A percentile compares a stretch with the other conserved stretches of the same genome.
These are phyloP conservation scores for Aureobasidium sp. DNA, from an alignment of 2,329 filamentous ascomycete genomes.

Conservation along the genomic window DNA sequence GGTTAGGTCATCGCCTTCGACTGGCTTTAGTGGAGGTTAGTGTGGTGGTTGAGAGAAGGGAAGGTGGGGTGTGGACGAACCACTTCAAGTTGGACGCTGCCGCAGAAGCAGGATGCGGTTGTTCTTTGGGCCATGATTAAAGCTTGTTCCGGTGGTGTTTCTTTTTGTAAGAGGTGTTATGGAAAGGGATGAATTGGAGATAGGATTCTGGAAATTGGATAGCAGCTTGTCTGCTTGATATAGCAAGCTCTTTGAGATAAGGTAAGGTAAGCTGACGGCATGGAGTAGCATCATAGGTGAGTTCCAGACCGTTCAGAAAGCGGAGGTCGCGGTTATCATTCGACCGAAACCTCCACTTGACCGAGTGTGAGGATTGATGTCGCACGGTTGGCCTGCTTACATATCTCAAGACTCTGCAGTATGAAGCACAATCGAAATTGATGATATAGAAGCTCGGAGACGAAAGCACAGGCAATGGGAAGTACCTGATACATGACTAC, in stretches of 20 bases:
- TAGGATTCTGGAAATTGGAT: neutral
- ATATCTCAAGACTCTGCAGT: too few relatives aligned
- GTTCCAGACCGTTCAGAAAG: neutral
- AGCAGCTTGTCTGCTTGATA: neutral
- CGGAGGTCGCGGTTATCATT: neutral
- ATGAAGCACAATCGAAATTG: too few relatives aligned
- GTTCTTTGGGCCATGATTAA: conserved; percentile 26
- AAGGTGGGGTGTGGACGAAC: conserved; percentile 30
- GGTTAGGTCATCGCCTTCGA: conserved; percentile 36
- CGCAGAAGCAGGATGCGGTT: conserved; percentile 52
- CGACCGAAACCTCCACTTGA: neutral
- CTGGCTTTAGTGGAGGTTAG: neutral
- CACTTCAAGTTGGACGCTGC: conserved; percentile 46
- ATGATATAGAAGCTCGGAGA: too few relatives aligned
- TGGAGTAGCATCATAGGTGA: neutral
- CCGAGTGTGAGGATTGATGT: neutral
- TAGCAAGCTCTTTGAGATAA: neutral
- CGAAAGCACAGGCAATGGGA: too few relatives aligned
- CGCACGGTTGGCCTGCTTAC: too few relatives aligned
- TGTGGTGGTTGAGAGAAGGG: neutral
- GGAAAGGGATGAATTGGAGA: too few relatives aligned
- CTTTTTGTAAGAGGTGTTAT: too few relatives aligned
- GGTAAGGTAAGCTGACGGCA: neutral
- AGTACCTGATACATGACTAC: too few relatives aligned
- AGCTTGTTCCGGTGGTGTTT: too few relatives aligned